These are phyloP conservation scores for Metschnikowia cerradonensis DNA, from an alignment of 805 yeast species.

Conservation along the genomic window DNA sequence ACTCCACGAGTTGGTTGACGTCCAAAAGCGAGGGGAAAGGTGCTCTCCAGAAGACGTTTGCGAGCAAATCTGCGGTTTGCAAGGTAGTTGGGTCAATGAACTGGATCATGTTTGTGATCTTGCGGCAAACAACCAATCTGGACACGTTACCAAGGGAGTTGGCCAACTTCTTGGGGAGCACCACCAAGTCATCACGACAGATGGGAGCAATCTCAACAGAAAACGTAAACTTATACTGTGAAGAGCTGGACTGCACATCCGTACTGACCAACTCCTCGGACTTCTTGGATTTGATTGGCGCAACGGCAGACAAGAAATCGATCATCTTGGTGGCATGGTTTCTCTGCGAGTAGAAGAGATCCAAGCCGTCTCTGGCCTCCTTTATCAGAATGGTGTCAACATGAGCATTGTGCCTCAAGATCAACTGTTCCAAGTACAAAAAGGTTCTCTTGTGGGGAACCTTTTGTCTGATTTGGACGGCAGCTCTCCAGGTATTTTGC, in stretches of 20 bases:
- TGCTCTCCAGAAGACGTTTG: constrained; percentile 73
- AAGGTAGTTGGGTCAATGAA: constrained; percentile 81
- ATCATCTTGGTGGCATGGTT: constrained; percentile 93
- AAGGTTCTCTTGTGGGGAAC: constrained; percentile 96
- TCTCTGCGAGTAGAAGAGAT: constrained; percentile 83
- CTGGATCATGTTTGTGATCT: constrained; percentile 77
- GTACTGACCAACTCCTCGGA: constrained; percentile 89
- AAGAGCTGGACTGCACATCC: constrained; percentile 87
- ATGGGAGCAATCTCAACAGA: constrained; percentile 94
- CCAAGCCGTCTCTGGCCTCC: constrained; percentile 91
- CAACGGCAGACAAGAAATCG: constrained; percentile 80
- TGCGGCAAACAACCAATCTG: constrained; percentile 78
- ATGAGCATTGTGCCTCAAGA: constrained; percentile 88
- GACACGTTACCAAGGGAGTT: constrained; percentile 77
- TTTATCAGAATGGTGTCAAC: constrained; percentile 89
- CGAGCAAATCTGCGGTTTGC: constrained; percentile 68
- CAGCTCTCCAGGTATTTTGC: constrained; percentile 96
- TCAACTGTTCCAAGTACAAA: constrained; percentile 90
- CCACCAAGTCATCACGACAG: constrained; percentile 94
- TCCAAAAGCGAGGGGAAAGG: constrained; percentile 79
- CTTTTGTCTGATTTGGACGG: constrained; percentile 96
- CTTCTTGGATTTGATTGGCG: constrained; percentile 76
- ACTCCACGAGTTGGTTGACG: constrained; percentile 73
- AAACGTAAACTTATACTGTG: constrained; percentile 84
- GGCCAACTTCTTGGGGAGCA: constrained; percentile 84